Conservation (phyloP, 805 yeast species). For the Candida orba region DNA sequence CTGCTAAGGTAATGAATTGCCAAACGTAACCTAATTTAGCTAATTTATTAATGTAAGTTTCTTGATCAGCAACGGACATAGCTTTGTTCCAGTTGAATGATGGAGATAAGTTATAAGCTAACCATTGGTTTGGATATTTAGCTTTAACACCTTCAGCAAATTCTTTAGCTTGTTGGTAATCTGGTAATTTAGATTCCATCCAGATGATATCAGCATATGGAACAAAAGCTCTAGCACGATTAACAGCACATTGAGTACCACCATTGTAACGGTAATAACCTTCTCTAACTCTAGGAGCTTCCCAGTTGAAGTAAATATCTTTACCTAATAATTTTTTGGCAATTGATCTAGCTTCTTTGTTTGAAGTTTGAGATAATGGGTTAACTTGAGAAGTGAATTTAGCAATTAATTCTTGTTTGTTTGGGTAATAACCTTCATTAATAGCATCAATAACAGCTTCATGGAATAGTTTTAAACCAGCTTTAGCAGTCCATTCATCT, state of each 20-base stretch:
- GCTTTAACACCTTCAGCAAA: slow-evolving; percentile 88
- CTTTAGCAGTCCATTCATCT: slow-evolving; percentile 72
- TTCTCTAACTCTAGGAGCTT: slow-evolving; percentile 88
- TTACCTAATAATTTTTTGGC: slow-evolving; percentile 73
- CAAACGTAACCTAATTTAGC: slow-evolving; percentile 89
- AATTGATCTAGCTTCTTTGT: slow-evolving; percentile 69
- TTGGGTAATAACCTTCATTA: slow-evolving; percentile 46
- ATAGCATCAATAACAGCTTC: slow-evolving; percentile 88
- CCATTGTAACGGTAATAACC: slow-evolving; percentile 95
- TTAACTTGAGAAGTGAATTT: slow-evolving; percentile 62
- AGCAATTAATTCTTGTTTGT: slow-evolving; percentile 56
- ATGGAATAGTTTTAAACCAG: slow-evolving; percentile 81
- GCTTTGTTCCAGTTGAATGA: slow-evolving; percentile 98
- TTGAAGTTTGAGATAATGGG: slow-evolving; percentile 69
- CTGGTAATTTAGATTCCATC: slow-evolving; percentile 98
- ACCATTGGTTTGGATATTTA: slow-evolving; percentile 84
- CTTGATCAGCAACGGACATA: slow-evolving; percentile 80
- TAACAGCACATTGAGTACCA: slow-evolving; percentile 95
- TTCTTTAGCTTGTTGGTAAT: slow-evolving; percentile 86
- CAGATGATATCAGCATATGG: slow-evolving; percentile 94
- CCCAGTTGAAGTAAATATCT: slow-evolving; percentile 91
- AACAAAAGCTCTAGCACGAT: slow-evolving; percentile 92
- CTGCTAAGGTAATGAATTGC: slow-evolving; percentile 97
- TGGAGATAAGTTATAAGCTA: slow-evolving; percentile 94
- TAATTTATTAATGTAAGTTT: slow-evolving; percentile 80